Base-by-base conservation (phyloP, 495 filamentous ascomycete genomes). In the Talaromyces trachyspermus region DNA sequence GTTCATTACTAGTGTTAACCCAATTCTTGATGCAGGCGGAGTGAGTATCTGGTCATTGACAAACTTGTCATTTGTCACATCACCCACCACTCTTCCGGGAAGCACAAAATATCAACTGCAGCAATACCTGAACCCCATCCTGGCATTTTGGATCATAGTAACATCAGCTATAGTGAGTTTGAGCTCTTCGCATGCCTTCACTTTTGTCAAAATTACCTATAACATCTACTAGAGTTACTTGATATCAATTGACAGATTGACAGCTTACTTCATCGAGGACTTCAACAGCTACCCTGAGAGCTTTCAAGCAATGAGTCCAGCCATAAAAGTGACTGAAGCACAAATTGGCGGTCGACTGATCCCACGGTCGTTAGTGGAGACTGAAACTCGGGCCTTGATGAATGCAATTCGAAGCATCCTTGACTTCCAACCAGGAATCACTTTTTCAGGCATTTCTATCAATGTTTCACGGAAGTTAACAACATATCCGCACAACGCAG, bases 21-120 rank as follows among this genome's bases (percentile, higher is more conserved):
- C 49, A 7, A 18, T 56, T 9, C 3, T 53, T 1, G 50, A 56
- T 35, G 37, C 50, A 6, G 46, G 50, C 2, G 47, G 44, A 10
- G 50, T 49, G 19, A 48, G 41, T 11, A 43, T 53, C 12, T 56
- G 50, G 53, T 29, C 18, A 6, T 5, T 50, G 7, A 22, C 22
- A 5, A 39, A 43, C 5, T 22, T 17, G 11, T 26, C 23, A 7
- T 56, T 56, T 23, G 41, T 25, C 15, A 12, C 47, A 17, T 47
- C 47, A 10, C 53, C 50, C 1, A 53, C 50, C 25, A 24, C 46
- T 1, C 36, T 52, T 20, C 54, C 50, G 9, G 47, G 42, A 14
- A 50, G 50, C 17, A 43, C 24, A 0, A 22, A 39, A 24, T 22
- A 56, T 4, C 32, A 56, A 22, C 46, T 56, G 5, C 46, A 56